phyloP scores from a whole-genome alignment of 2,329 filamentous ascomycete species.

The Fusarium chlamydosporum region DNA sequence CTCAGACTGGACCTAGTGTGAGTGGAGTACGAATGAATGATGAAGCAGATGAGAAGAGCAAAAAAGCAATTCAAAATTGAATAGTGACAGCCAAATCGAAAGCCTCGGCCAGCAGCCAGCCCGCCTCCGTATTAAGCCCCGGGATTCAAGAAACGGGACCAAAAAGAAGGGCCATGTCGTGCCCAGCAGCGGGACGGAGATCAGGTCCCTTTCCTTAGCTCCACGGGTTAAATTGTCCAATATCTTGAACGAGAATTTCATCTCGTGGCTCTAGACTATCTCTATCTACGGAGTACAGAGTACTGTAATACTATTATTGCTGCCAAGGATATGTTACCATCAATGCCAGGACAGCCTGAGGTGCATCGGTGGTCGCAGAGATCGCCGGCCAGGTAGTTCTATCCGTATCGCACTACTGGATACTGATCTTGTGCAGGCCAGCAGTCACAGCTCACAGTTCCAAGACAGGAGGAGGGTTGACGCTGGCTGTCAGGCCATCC shows the following conservation, averaged over 20 bases:
- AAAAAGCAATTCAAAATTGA: slow-evolving; percentile 20
- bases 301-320: slow-evolving; percentile 26
- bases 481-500: slow-evolving; percentile 25
- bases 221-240: slow-evolving; percentile 20
- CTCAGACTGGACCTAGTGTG: slow-evolving; percentile 11
- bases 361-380: slow-evolving; percentile 38
- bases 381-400: neutral
- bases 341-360: slow-evolving; percentile 1
- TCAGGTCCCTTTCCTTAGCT: slow-evolving; percentile 19
- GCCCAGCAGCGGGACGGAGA: slow-evolving; percentile 23
- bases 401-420: too few species aligned
- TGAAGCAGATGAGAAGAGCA: slow-evolving; percentile 6
- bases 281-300: too few species aligned
- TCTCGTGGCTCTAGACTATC: slow-evolving; percentile 13
- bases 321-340: slow-evolving; percentile 22
- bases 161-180: slow-evolving; percentile 13
- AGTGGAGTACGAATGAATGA: slow-evolving; percentile 27
- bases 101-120: slow-evolving; percentile 1
- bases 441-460: slow-evolving; percentile 17
- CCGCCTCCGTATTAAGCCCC: slow-evolving; percentile 17
- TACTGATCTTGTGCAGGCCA: neutral
- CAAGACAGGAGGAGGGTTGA: slow-evolving; percentile 10
- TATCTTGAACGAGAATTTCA: slow-evolving; percentile 19
- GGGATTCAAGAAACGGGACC: slow-evolving; percentile 13
- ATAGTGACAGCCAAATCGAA: slow-evolving; percentile 2